A percentile compares a stretch with the other conserved stretches of the same genome.
Evolutionary conservation across 352 stramenopile species (phyloP).

Genomic region (Pythium rishiriense): DNA sequence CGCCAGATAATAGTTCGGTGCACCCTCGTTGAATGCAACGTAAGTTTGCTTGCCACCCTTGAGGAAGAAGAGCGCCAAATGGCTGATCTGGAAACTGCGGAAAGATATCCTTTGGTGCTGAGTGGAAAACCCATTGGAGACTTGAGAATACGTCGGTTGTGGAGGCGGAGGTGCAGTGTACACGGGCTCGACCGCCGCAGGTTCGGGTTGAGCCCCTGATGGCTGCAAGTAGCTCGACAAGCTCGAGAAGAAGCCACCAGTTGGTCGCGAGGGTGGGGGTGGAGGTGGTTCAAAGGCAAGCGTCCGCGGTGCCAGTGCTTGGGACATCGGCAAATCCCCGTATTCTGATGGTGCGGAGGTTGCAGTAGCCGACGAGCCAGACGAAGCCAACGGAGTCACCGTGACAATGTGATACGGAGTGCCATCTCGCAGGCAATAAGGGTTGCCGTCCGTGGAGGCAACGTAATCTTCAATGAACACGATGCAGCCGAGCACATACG

Average conservation of each 20-base stretch:
- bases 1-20: conserved; percentile 76
- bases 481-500: conserved; percentile 78
- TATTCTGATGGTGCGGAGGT: conserved; percentile 32
- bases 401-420: conserved; percentile 77
- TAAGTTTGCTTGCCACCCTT: conserved; percentile 76
- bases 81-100: conserved; percentile 80
- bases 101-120: conserved; percentile 79
- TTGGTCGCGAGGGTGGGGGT: conserved; percentile 22
- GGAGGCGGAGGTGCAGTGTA: conserved; percentile 18
- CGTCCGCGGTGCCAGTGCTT: conserved; percentile 50
- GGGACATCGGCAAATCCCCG: conserved; percentile 62
- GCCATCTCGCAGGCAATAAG: conserved; percentile 66
- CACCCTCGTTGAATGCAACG: conserved; percentile 81
- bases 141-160: neutral
- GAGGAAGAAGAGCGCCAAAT: conserved; percentile 77
- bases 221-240: conserved; percentile 25
- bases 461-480: conserved; percentile 84
- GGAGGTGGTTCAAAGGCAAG: conserved; percentile 27
- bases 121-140: conserved; percentile 15
- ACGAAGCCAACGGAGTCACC: conserved; percentile 61
- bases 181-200: neutral
- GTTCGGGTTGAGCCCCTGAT: neutral
- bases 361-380: conserved; percentile 12
- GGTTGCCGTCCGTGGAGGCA: conserved; percentile 59
- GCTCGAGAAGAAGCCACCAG: conserved; percentile 27